Base-by-base conservation (phyloP, 2,329 filamentous ascomycete genomes). In the Dichotomopilus funicola region DNA sequence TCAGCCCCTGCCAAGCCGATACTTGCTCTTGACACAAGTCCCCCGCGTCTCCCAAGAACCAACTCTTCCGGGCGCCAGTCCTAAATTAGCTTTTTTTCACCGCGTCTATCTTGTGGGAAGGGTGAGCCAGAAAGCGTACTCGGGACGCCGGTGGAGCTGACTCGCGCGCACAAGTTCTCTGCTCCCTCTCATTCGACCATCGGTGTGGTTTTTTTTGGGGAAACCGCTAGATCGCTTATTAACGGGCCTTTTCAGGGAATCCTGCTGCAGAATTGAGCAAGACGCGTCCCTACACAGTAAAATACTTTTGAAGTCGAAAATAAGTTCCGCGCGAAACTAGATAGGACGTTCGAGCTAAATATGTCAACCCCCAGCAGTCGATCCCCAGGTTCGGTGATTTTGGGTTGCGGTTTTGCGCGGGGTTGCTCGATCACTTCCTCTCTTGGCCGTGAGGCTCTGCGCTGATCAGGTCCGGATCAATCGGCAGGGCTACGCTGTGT, bases 361-460 rank as follows among this genome's bases (percentile, higher is more conserved):
- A 27, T 27, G 19, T 27, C 19, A 27, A 27, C 19, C 19, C 19
- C 19, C 19, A 27, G 19, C 19, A 27, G 19, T 27, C 19, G 19
- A 27, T 27, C 19, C 19, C 19, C 19, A 27, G 19, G 19, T 27
- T 27, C 27, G 51, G 33, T 37, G 55, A 57, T 57, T 48, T 38
- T 9, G 46, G 41, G 6, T 33, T 38, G 12, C 12, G n/a, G 35
- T 8, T 13, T 45, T 41, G 27, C 45, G 42, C 42, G 31, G 45
- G 10, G 35, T 38, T 6, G 2, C 37, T 34, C 43, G 51, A 57
- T 57, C 55, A 19, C 48, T 57, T 52, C 55, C 44, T 36, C 19
- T 45, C 27, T 52, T 13, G 55, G 51, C 38, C 45, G n/a, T 57
- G 55, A 51, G 55, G 55, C 55, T 57, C 55, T 57, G 51, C 55